Percentiles rank a stretch among this genome's conserved stretches.
Evolutionary conservation across 2,329 filamentous ascomycete genomes (phyloP).

Genomic region (Ophiostoma novo-ulmi): DNA sequence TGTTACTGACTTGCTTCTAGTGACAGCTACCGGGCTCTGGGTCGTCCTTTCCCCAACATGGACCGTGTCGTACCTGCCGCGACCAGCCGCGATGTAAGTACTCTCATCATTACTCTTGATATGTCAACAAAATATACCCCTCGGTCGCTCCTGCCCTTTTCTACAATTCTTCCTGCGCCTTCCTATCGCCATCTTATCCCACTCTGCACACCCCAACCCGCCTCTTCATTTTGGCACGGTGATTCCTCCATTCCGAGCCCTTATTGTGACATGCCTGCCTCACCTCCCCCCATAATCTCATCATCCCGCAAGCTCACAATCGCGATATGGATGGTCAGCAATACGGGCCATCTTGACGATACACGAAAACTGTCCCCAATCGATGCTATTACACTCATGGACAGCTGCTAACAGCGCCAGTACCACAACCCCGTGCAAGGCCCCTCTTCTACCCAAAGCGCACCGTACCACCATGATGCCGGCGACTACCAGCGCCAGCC

Average conservation of each 20-base stretch:
- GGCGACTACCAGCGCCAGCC: constrained; percentile 2
- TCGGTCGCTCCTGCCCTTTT: neutral
- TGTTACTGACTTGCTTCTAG: neutral
- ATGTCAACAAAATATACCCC: neutral
- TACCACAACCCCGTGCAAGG: neutral
- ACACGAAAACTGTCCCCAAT: too few species aligned
- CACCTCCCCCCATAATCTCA: neutral
- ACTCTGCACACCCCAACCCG: too few species aligned
- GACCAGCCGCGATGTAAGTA: constrained; percentile 18
- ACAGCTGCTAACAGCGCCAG: neutral
- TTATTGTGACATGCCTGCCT: too few species aligned
- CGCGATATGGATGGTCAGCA: too few species aligned
- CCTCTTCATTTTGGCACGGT: neutral
- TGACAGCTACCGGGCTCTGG: neutral
- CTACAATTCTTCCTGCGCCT: neutral
- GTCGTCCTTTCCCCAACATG: constrained; percentile 4
- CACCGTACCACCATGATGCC: neutral
- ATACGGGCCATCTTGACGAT: too few species aligned
- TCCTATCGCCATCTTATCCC: neutral
- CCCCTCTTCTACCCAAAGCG: neutral
- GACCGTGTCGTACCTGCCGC: constrained; percentile 13
- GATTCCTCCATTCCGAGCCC: neutral
- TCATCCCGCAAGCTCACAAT: neutral
- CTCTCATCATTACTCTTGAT: neutral
- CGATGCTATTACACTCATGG: neutral